phyloP scores from a whole-genome alignment of 129 eudicot genomes.

The Centrapalus pauciflorus region DNA sequence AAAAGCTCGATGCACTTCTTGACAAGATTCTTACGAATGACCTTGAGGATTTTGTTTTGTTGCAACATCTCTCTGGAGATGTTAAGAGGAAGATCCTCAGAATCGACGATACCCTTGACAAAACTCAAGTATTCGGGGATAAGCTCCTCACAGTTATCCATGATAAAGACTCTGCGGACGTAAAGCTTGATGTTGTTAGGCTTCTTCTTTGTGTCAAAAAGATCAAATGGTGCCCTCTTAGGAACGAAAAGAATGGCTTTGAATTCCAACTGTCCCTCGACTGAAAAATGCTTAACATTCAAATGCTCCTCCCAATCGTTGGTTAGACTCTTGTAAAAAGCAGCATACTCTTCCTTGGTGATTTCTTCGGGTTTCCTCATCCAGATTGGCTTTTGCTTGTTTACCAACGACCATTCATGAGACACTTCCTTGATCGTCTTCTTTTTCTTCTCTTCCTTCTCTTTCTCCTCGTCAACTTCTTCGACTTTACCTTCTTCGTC shows the following conservation, averaged over 20 bases:
- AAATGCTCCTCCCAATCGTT: slow-evolving; percentile 52
- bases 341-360: slow-evolving; percentile 49
- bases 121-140: slow-evolving; percentile 43
- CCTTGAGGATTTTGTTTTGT: slow-evolving; percentile 46
- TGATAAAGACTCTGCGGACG: slow-evolving; percentile 50
- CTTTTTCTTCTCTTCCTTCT: slow-evolving; percentile 42
- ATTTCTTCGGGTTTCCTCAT: slow-evolving; percentile 52
- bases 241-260: slow-evolving; percentile 47
- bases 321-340: slow-evolving; percentile 50
- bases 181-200: slow-evolving; percentile 54
- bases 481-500: slow-evolving; percentile 43
- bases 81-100: slow-evolving; percentile 51
- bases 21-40: slow-evolving; percentile 43
- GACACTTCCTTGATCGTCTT: slow-evolving; percentile 49
- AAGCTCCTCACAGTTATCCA: slow-evolving; percentile 52
- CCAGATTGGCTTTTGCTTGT: slow-evolving; percentile 53
- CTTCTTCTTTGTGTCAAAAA: slow-evolving; percentile 48
- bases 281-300: slow-evolving; percentile 45
- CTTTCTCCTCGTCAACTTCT: slow-evolving; percentile 45
- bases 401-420: slow-evolving; percentile 41
- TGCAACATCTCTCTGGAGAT: slow-evolving; percentile 43
- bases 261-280: slow-evolving; percentile 48
- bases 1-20: slow-evolving; percentile 46
- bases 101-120: slow-evolving; percentile 50
- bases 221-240: slow-evolving; percentile 46